These are phyloP conservation scores for Deinandra increscens DNA, from an alignment of 129 eudicot genomes.

Conservation along the genomic window DNA sequence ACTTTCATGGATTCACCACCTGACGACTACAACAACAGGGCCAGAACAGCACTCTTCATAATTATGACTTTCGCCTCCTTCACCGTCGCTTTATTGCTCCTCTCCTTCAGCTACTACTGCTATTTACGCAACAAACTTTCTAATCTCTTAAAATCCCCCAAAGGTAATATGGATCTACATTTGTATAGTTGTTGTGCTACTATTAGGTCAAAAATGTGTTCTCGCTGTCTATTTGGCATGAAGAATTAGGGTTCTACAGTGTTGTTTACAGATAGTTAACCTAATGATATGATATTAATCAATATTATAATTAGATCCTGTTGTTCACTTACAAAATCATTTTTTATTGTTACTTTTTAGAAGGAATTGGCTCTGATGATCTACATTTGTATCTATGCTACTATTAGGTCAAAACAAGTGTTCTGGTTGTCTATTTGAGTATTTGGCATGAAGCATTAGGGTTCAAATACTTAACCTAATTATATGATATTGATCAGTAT, in stretches of 20 bases:
- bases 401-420: background rate
- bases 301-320: background rate
- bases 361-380: too few species aligned
- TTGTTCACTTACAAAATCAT: background rate
- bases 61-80: slow-evolving; percentile 55
- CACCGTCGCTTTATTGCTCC: slow-evolving; percentile 56
- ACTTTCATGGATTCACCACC: slow-evolving; percentile 15
- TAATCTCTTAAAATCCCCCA: slow-evolving; percentile 37
- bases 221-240: background rate
- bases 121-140: slow-evolving; percentile 69
- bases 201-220: background rate
- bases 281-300: background rate
- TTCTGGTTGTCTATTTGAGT: background rate
- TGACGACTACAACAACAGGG: slow-evolving; percentile 51
- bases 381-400: background rate
- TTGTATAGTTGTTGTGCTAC: background rate
- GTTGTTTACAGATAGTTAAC: background rate
- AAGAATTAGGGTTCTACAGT: background rate
- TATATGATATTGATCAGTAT: background rate
- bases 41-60: slow-evolving; percentile 36
- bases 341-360: too few species aligned
- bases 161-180: slow-evolving; percentile 24
- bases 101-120: slow-evolving; percentile 72
- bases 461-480: background rate
- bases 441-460: background rate